Conservation (phyloP, 441 rosid genomes). For the Populus tomentosa region DNA sequence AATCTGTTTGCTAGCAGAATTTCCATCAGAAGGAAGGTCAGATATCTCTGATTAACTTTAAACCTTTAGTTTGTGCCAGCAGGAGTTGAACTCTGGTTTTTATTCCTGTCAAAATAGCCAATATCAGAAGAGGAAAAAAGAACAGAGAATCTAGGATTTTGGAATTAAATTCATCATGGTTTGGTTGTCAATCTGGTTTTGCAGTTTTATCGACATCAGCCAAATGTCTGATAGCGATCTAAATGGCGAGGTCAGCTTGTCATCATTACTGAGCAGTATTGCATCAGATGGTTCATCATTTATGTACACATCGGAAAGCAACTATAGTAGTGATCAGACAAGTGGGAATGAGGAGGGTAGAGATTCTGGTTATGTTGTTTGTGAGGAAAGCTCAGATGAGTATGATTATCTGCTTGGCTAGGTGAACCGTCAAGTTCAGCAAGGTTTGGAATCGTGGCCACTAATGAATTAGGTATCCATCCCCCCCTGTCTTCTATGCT, state of each 20-base stretch:
- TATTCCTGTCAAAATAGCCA: no score
- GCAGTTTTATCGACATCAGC: constrained; percentile 58
- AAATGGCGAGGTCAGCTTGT: constrained; percentile 41
- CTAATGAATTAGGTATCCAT: constrained; percentile 15
- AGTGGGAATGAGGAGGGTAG: constrained; percentile 61
- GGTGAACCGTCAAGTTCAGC: constrained; percentile 14
- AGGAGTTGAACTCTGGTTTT: neutral
- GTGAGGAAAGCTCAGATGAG: constrained; percentile 67
- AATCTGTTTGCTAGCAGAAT: constrained; percentile 56
- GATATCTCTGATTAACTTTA: constrained; percentile 9
- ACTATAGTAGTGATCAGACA: constrained; percentile 63
- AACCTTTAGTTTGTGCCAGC: constrained; percentile 1
- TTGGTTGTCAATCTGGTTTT: constrained; percentile 21
- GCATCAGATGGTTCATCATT: constrained; percentile 40
- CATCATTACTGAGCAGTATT: constrained; percentile 35
- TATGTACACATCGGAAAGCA: constrained; percentile 55
- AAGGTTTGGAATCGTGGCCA: neutral
- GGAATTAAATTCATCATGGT: constrained; percentile 6
- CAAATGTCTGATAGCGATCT: constrained; percentile 55
- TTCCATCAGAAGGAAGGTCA: constrained; percentile 63
- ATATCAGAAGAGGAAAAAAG: neutral
- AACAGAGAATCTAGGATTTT: neutral
- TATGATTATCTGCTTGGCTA: constrained; percentile 45
- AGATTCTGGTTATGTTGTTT: constrained; percentile 42
- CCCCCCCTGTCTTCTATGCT: neutral